Percentiles rank a stretch among this genome's conserved stretches.
These are phyloP conservation scores for Didymella lethalis DNA, from an alignment of 2,329 filamentous ascomycete species.

Conservation along the genomic window DNA sequence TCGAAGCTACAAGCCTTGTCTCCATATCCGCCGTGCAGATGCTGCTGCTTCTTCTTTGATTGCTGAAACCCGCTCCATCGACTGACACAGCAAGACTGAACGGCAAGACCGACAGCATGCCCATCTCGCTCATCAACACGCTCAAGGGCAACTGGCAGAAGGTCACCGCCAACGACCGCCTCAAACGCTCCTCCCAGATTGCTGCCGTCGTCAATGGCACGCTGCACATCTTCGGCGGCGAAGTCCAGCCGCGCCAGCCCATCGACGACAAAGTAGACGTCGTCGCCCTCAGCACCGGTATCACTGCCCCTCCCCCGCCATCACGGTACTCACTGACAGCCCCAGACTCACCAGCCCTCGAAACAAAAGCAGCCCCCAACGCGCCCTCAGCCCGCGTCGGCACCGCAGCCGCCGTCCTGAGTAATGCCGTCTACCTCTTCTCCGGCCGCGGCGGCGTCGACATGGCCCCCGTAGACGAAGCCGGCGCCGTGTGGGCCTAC, in stretches of 20 bases:
- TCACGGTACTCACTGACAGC: conserved; percentile 32
- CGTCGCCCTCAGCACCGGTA: conserved; percentile 59
- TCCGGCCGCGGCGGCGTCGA: conserved; percentile 76
- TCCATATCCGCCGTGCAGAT: background rate
- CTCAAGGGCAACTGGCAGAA: conserved; percentile 50
- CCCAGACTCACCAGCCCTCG: conserved; percentile 55
- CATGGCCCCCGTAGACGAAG: conserved; percentile 76
- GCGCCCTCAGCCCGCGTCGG: conserved; percentile 76
- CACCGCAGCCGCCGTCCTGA: conserved; percentile 72
- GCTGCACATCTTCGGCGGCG: conserved; percentile 81
- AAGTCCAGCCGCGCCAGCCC: conserved; percentile 70
- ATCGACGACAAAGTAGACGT: conserved; percentile 77
- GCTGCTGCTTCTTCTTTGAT: background rate
- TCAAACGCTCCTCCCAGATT: conserved; percentile 78
- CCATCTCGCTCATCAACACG: conserved; percentile 36
- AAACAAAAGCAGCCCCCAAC: conserved; percentile 34
- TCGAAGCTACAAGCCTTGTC: background rate
- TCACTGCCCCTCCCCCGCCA: conserved; percentile 20
- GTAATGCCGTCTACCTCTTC: conserved; percentile 78
- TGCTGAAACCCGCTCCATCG: background rate
- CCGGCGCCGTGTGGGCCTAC: conserved; percentile 78
- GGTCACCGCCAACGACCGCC: conserved; percentile 46
- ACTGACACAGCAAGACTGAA: conserved; percentile 7
- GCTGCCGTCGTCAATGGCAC: conserved; percentile 66
- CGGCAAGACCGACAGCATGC: conserved; percentile 24